Evolutionary conservation across 352 stramenopile species (phyloP).

Genomic region (Phytophthora sojae): DNA sequence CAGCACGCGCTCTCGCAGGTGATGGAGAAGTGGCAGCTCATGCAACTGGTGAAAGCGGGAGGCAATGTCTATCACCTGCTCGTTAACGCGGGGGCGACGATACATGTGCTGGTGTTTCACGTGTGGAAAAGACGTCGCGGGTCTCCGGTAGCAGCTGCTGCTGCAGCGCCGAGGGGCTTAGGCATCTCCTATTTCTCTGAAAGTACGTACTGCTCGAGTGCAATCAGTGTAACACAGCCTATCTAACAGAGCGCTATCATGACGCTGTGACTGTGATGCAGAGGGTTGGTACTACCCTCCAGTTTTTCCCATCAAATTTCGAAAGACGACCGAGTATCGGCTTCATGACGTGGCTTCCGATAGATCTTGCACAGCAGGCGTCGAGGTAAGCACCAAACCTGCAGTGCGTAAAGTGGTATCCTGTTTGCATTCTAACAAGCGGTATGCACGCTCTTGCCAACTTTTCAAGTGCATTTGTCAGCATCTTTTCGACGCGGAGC

Average conservation of each 20-base stretch:
- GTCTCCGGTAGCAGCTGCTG: no score
- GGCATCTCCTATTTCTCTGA: slow-evolving; percentile 39
- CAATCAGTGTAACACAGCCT: not conserved
- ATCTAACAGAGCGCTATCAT: not conserved
- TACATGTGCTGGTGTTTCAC: slow-evolving; percentile 50
- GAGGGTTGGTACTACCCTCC: slow-evolving; percentile 52
- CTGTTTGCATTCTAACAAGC: no score
- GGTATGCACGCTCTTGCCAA: not conserved
- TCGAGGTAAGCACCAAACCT: slow-evolving; percentile 27
- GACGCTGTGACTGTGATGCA: slow-evolving; percentile 2
- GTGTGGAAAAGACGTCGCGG: slow-evolving; percentile 7
- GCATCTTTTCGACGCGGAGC: slow-evolving; percentile 65
- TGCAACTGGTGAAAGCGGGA: slow-evolving; percentile 27
- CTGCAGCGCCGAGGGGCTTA: slow-evolving; percentile 5
- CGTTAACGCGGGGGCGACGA: slow-evolving; percentile 49
- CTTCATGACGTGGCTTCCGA: not conserved
- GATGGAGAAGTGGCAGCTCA: slow-evolving; percentile 61
- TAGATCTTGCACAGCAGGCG: not conserved
- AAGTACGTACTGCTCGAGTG: slow-evolving; percentile 24
- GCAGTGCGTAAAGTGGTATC: not conserved
- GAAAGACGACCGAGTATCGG: slow-evolving; percentile 11
- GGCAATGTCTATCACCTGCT: slow-evolving; percentile 51
- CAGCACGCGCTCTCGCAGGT: slow-evolving; percentile 37
- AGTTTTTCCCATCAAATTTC: slow-evolving; percentile 50
- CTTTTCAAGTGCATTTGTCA: slow-evolving; percentile 46